Base-by-base conservation (phyloP, 2,329 filamentous ascomycete species). In the Parastagonospora nodorum region DNA sequence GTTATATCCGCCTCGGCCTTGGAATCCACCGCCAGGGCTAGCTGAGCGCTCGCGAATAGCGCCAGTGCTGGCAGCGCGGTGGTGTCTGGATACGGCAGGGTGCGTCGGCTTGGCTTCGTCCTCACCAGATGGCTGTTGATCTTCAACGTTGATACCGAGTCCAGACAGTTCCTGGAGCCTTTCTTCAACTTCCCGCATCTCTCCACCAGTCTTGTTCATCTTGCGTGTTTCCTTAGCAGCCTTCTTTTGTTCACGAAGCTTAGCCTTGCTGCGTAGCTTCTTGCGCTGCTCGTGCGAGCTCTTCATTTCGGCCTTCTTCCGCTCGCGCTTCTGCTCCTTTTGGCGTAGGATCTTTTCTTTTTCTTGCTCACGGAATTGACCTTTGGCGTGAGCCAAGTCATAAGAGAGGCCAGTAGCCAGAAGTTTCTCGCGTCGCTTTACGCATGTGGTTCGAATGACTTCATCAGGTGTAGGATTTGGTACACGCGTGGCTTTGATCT, bases 311-410 rank as follows among this genome's bases (percentile, higher is more conserved):
- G 63, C 61, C 41, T 73, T 75, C 50, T 72, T 69, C 30, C 51
- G 63, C 52, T 72, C 68, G 39, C 67, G 65, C 41, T 68, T 75
- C 28, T 72, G 61, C 36, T 74, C 66, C 36, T 74, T 73, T 24
- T 73, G 72, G 42, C 71, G 63, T 39, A 71, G 73, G 51, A 69
- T 74, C 50, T 74, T 73, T 4, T 77, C 73, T 40, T 72, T 76
- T 48, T 84, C 81, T 49, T 80, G 78, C 33, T 82, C 79, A 4
- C 77, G 59, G 33, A 84, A 75, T 6, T 81, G 77, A 3, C 83
- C 86, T 66, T 88, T 89, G 55, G 83, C 82, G 68, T 89, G 86
- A 0, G 88, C 86, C 5, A 89, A 78, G 58, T 90, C 87, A 54
- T 89, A 89, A 1, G 85, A 85, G 44, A 86, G 78, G 1, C 87